Conservation (phyloP, 2,329 filamentous ascomycete genomes). For the Biscogniauxia sp. region DNA sequence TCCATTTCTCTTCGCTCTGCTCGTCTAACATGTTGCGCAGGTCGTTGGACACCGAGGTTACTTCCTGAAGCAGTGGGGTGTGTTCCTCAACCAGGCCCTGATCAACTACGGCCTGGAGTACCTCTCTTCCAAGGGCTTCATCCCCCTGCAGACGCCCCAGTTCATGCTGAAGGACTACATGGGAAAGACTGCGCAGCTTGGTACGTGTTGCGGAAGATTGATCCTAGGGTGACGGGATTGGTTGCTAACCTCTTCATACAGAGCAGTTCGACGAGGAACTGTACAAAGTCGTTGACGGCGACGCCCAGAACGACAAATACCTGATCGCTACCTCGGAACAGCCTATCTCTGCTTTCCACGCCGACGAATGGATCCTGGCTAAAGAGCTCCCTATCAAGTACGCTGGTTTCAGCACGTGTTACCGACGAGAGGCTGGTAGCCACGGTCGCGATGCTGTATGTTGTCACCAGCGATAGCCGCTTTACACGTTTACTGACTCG, state of each 20-base stretch:
- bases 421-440: conserved; percentile 90
- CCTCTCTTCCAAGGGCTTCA: conserved; percentile 77
- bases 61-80: conserved; percentile 84
- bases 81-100: conserved; percentile 88
- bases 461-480: neutral
- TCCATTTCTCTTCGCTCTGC: neutral
- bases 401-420: conserved; percentile 91
- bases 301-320: conserved; percentile 84
- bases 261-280: conserved; percentile 83
- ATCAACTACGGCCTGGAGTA: conserved; percentile 95
- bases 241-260: neutral
- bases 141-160: conserved; percentile 79
- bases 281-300: conserved; percentile 91
- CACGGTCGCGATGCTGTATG: conserved; percentile 75
- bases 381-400: conserved; percentile 89
- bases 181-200: conserved; percentile 96
- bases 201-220: neutral
- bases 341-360: conserved; percentile 88
- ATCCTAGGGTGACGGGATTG: neutral
- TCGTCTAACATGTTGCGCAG: neutral
- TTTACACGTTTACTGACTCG: neutral
- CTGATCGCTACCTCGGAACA: conserved; percentile 83
- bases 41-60: conserved; percentile 93
- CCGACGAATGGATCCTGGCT: conserved; percentile 86
- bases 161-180: conserved; percentile 96